Evolutionary conservation across 805 yeast species (phyloP), one percentile per base, ranked within the genome.

Genomic region (Yarrowia sp.): DNA sequence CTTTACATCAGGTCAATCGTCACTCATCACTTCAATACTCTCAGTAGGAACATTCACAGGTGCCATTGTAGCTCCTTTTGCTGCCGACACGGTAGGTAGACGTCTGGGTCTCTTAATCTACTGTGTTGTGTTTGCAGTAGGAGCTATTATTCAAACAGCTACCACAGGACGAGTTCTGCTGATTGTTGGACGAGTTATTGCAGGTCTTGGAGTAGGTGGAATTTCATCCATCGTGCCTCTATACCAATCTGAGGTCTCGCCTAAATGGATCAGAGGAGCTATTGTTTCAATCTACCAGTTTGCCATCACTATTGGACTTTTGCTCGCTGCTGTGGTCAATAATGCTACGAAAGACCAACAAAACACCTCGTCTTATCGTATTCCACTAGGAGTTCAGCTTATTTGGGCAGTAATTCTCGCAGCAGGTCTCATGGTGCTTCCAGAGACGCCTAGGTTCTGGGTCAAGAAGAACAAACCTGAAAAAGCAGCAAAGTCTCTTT

Each of bases 31-130:
- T 0, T 90, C 95, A 0, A 85, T 88, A 12, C 79, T 92, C 65
- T 90, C 96, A 0, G 74, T 90, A 34, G 97, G 97, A 0, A 91
- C 97, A 0, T 88, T 91, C 74, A 74, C 82, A 50, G 95, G 94
- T 17, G 86, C 90, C 0, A 73, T 86, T 20, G 66, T 76, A 9
- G 86, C 89, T 2, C 88, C 91, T 0, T 72, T 84, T 10, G 74
- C 88, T 5, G 86, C 94, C 2, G 97, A 92, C 76, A 82, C 83
- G n/a, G 81, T 82, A 71, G 97, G 97, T 1, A 82, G 97, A 72
- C 85, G 89, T 69, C 76, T 82, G 56, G 85, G 91, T 40, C 86
- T 92, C 42, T 83, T 91, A 9, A 69, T 84, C 13, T 81, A 90
- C 0, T 83, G 87, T 14, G 66, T 86, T 9, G 79, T 91, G 5